These are phyloP conservation scores for Clonostachys byssicola DNA, from an alignment of 2,329 filamentous ascomycete species.

Conservation along the genomic window DNA sequence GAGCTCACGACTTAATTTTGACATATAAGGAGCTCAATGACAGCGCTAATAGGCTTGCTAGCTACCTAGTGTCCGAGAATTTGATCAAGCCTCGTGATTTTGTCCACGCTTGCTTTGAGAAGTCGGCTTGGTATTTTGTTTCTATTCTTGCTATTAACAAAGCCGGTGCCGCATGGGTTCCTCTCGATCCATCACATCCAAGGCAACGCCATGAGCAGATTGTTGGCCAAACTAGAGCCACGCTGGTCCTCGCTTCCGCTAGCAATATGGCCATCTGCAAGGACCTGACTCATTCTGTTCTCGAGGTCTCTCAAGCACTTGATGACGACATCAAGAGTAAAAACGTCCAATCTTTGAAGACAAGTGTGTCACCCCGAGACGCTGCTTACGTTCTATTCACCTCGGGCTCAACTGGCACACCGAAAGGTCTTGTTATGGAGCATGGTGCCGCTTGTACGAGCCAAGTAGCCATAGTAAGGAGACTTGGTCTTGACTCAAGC, in stretches of 20 bases:
- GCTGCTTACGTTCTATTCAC: conserved; percentile 6
- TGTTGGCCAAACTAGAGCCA: not conserved
- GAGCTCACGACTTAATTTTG: conserved; percentile 33
- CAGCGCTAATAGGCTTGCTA: not conserved
- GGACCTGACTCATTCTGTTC: not conserved
- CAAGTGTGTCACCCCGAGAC: not conserved
- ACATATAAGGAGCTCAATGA: conserved; percentile 18
- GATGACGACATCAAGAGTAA: not conserved
- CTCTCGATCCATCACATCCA: conserved; percentile 4
- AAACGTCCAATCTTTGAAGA: too few species aligned
- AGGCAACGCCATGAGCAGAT: not conserved
- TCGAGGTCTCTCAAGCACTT: not conserved
- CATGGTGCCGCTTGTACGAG: not conserved
- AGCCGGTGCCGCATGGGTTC: conserved; percentile 3
- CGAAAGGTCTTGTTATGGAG: conserved; percentile 4
- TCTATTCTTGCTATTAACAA: conserved; percentile 4
- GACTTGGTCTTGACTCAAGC: conserved; percentile 4
- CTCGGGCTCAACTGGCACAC: not conserved
- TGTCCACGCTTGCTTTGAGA: conserved; percentile 5
- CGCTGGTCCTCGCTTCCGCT: not conserved
- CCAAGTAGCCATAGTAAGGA: conserved; percentile 1
- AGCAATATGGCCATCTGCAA: not conserved
- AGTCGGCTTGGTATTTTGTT: conserved; percentile 3
- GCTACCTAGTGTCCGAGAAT: not conserved
- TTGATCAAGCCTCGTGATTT: not conserved